Conservation (phyloP, 2,329 filamentous ascomycete species). For the Ambrosiella cleistominuta region DNA sequence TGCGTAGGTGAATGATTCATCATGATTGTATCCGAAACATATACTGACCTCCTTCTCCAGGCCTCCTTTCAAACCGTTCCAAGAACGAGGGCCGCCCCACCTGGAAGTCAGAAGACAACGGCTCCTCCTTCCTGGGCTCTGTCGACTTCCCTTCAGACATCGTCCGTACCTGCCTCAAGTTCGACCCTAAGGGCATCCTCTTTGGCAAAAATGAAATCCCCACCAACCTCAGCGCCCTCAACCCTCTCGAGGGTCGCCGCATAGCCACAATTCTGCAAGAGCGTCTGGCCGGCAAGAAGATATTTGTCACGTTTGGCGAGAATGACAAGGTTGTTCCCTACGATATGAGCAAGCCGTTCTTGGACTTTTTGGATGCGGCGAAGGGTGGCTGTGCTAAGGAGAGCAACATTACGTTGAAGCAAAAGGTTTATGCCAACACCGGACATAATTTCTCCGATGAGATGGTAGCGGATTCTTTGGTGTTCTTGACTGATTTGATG, state of each 20-base stretch:
- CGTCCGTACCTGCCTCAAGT: conserved; percentile 40
- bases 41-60: conserved; percentile 17
- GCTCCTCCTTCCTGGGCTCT: conserved; percentile 54
- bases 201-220: conserved; percentile 34
- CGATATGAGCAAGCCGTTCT: conserved; percentile 38
- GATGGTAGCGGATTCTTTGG: conserved; percentile 50
- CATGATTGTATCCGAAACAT: neutral
- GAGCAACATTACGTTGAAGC: conserved; percentile 37
- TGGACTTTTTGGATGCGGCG: conserved; percentile 42
- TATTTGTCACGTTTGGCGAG: conserved; percentile 47
- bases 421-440: conserved; percentile 49
- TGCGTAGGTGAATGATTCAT: conserved; percentile 28
- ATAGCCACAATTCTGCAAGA: conserved; percentile 25
- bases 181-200: conserved; percentile 61
- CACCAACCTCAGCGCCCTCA: conserved; percentile 20
- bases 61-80: conserved; percentile 63
- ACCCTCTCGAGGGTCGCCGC: conserved; percentile 22
- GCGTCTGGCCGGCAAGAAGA: conserved; percentile 40
- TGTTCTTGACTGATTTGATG: conserved; percentile 39
- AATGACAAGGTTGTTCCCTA: conserved; percentile 60
- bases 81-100: conserved; percentile 46
- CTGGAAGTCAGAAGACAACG: conserved; percentile 38
- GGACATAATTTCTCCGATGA: conserved; percentile 50
- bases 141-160: conserved; percentile 58
- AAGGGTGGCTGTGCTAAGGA: conserved; percentile 37